Base-by-base conservation (phyloP, 768 basidiomycete genomes). In the Xerocomellus intermedius region DNA sequence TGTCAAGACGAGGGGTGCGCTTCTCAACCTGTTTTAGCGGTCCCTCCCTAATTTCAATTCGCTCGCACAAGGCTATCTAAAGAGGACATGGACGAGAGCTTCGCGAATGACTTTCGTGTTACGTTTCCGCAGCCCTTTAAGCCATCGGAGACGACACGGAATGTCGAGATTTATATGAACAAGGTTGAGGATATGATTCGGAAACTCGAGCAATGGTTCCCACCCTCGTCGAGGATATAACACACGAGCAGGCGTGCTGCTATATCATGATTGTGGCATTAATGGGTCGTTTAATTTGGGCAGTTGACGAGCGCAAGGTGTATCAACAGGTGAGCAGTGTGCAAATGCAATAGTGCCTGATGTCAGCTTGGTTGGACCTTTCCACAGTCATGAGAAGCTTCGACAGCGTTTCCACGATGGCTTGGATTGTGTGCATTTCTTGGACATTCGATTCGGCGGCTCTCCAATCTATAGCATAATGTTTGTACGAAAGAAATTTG, bases 151-250 rank as follows among this genome's bases (percentile, higher is more conserved):
- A 52, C 48, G 21, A 50, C 37, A 19, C 54, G 41, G 17, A 56
- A 67, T 39, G 54, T 70, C 21, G 56, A 69, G 10, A 55, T 55
- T 4, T 72, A 72, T 42, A 26, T 71, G 48, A 52, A 50, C 4
- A 63, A 52, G 43, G 69, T 70, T 24, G 65, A 72, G 41, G 51
- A 53, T 13, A 70, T 72, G 45, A 43, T 67, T 30, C 43, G 19
- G 19, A 67, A 54, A 45, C 54, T 71, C 22, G 52, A 65, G 24
- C 24, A 57, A 13, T 72, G 64, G 64, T 71, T 71, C 28, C 50
- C 65, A 45, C 46, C 54, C 5, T 16, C 48, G 0, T 22, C 37
- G 4, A 10, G 13, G 38, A 32, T 8, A 22, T 53, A 21, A 24
- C n/a, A 33, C 32, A 8, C 30, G 10, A 10, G 13, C 16, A 3